Conservation (phyloP, 2,329 filamentous ascomycete species). For the Corinectria fuckeliana region DNA sequence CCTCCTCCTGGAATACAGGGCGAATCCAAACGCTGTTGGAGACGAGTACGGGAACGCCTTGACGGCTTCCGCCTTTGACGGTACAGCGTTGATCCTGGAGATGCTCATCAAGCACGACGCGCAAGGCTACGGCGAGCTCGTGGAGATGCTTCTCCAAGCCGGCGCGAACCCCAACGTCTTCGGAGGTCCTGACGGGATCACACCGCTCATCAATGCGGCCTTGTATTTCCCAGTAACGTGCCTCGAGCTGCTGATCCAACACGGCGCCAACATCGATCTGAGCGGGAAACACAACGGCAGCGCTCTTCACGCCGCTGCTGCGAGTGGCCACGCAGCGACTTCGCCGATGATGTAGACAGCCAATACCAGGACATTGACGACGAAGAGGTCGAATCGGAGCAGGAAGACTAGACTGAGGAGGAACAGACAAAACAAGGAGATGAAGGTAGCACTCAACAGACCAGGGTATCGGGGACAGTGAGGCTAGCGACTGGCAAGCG, state of each 20-base stretch:
- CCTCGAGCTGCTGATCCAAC: neutral
- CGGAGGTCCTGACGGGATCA: constrained; percentile 7
- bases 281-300: constrained; percentile 8
- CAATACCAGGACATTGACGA: constrained; percentile 22
- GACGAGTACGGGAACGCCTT: constrained; percentile 16
- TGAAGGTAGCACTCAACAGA: constrained; percentile 3
- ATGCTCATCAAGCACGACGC: constrained; percentile 3
- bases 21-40: constrained; percentile 6
- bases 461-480: neutral
- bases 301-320: constrained; percentile 16
- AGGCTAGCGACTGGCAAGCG: neutral
- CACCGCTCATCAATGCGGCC: constrained; percentile 8
- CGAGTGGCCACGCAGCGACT: constrained; percentile 15
- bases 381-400: constrained; percentile 6
- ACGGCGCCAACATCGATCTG: constrained; percentile 6
- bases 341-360: constrained; percentile 14
- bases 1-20: neutral
- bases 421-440: neutral
- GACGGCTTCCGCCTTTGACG: constrained; percentile 14
- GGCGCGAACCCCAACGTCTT: constrained; percentile 11
- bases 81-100: neutral
- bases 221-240: neutral
- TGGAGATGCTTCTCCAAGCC: constrained; percentile 5
- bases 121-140: constrained; percentile 7
- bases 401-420: neutral